Evolutionary conservation across 1,139 yeast species (phyloP), one percentile per base, ranked within the genome.

Genomic region (Tardiomyces depauwii): DNA sequence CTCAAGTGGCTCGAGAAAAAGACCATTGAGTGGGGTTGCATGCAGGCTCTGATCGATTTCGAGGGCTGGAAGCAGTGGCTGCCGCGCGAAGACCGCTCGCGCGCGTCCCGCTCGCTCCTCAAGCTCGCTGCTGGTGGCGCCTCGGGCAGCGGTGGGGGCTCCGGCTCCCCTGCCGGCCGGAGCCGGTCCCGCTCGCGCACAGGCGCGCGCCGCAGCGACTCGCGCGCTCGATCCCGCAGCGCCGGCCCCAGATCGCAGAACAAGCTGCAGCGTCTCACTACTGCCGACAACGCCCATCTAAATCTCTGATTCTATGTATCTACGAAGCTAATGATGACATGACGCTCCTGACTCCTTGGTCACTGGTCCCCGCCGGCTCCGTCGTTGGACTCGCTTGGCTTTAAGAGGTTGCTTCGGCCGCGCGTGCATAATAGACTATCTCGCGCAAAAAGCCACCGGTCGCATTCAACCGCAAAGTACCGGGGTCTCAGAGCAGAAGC

Each of bases 1-100:
- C 72, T 91, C 57, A 88, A 81, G 40, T 91, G 98, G 98, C 71
- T 91, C 46, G 88, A 89, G 57, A 87, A 85, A 59, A 91, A 91
- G 66, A 85, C 91, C 49, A 86, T 91, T 2, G 98, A 91, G 65
- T 89, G 97, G 97, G 74, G 74, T 1, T 75, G 79, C 52, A 91
- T 91, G 98, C 98, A 91, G 67, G 97, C 97, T 1, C 70, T 91
- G 50, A 89, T 91, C 63, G 95, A 91, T 65, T 91, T 85, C 63
- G 96, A 91, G 63, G 94, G 95, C 33, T 91, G 96, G 96, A 81
- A 81, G 65, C 85, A 88, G 41, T 91, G 95, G 95, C 47, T 47
- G 30, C 42, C 36, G 4, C 36, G 36, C n/a, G 36, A 30, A 30
- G 36, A 30, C 16, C n/a, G 36, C 3, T 30, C 36, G 10, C 36